Percentiles rank a stretch among this genome's conserved stretches.
These are phyloP conservation scores for Naumovozyma castellii DNA, from an alignment of 805 yeast species.

Conservation along the genomic window DNA sequence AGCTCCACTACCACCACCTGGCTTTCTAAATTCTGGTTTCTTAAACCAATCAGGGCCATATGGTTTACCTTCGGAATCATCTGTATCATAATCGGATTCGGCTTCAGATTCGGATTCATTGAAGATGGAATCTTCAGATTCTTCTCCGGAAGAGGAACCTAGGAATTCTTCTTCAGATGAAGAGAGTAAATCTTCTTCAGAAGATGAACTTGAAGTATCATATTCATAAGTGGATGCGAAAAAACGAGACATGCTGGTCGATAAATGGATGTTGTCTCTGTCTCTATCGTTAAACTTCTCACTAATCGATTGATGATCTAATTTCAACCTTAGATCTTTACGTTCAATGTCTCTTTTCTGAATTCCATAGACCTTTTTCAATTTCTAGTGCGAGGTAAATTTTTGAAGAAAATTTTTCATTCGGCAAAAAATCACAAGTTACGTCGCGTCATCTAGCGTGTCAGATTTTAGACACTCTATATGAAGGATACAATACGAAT, in stretches of 20 bases:
- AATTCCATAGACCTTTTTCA: not conserved
- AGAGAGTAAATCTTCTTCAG: constrained; percentile 37
- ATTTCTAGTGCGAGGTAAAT: not conserved
- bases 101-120: constrained; percentile 31
- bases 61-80: constrained; percentile 34
- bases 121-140: constrained; percentile 31
- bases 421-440: not conserved
- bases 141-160: constrained; percentile 16
- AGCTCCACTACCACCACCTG: constrained; percentile 19
- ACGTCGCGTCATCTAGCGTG: not conserved
- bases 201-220: constrained; percentile 36
- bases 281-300: not conserved
- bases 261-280: not conserved
- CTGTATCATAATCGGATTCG: constrained; percentile 33
- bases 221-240: constrained; percentile 50
- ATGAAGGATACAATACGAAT: no score
- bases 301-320: no score
- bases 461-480: not conserved
- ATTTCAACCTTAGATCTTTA: no score
- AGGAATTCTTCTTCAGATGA: constrained; percentile 29
- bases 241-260: constrained; percentile 74
- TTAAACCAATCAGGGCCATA: constrained; percentile 39
- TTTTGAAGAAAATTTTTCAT: not conserved
- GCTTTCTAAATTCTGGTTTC: constrained; percentile 33
- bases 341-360: no score